A percentile compares a stretch with the other conserved stretches of the same genome.
Conservation (phyloP, 495 filamentous ascomycete genomes). For the Xylaria longipes region DNA sequence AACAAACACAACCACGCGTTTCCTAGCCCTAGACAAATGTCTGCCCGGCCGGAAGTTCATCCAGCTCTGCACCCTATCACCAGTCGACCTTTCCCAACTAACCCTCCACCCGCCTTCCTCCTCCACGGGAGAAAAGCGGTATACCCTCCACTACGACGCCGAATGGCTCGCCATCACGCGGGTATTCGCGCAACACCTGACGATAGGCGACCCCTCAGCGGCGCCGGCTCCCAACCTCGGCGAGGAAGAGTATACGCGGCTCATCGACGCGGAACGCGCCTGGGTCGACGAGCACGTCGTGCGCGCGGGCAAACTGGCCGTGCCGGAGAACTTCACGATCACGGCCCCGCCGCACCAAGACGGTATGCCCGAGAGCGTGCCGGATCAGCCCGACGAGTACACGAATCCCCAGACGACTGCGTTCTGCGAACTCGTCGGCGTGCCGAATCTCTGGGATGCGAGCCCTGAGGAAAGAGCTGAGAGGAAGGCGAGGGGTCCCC, state of each 20-base stretch:
- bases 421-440: slow-evolving; percentile 80
- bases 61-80: slow-evolving; percentile 69
- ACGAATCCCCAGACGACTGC: slow-evolving; percentile 78
- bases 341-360: slow-evolving; percentile 75
- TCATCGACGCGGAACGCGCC: slow-evolving; percentile 66
- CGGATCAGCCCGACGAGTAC: slow-evolving; percentile 71
- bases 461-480: slow-evolving; percentile 69
- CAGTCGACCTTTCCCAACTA: slow-evolving; percentile 39
- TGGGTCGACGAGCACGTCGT: slow-evolving; percentile 84
- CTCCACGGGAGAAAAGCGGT: slow-evolving; percentile 37
- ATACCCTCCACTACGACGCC: slow-evolving; percentile 76
- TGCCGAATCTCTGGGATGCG: slow-evolving; percentile 77
- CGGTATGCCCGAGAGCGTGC: slow-evolving; percentile 40
- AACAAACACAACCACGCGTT: slow-evolving; percentile 76
- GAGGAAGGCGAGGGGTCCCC: slow-evolving; percentile 53
- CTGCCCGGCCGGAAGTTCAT: slow-evolving; percentile 79
- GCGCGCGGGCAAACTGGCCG: slow-evolving; percentile 57
- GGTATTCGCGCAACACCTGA: slow-evolving; percentile 68
- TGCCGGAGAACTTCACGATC: slow-evolving; percentile 78
- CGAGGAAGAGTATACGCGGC: slow-evolving; percentile 64
- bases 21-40: slow-evolving; percentile 91
- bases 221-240: slow-evolving; percentile 61
- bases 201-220: slow-evolving; percentile 56
- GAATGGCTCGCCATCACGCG: slow-evolving; percentile 96
- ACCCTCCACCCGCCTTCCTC: slow-evolving; percentile 37